Base-by-base conservation (phyloP, 768 basidiomycete species). In the Lentinula sp. region DNA sequence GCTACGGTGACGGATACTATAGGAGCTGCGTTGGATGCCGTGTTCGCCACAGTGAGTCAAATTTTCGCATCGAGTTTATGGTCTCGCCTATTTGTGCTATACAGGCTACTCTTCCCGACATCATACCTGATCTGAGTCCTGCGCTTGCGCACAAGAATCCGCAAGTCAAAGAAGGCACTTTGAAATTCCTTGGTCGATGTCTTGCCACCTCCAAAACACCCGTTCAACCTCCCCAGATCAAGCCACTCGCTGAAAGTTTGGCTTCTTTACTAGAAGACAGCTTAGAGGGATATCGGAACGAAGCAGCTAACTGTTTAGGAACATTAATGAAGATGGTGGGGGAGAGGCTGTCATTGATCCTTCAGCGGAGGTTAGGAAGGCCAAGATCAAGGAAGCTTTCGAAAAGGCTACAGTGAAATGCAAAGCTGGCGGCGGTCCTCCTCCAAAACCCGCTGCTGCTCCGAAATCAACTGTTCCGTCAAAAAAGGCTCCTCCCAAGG, bases 251-350 rank as follows among this genome's bases (percentile, higher is more conserved):
- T 2, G 94, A 95, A 62, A 76, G 83, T 7, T 78, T 98, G 13
- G 85, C 88, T 5, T 67, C 75, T 5, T 79, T 95, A 7, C 80
- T 98, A 10, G 95, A 94, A 72, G 97, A 99, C 70, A 82, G 90
- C 11, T 87, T 85, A 63, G 96, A 93, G 70, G 90, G 90, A 34
- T 93, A 95, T 28, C 83, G 97, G 48, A 88, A 87, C 60, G 91
- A 95, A 65, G 92, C 95, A n/a, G 95, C 95, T 0, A 81, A 81
- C 42, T 90, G 87, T 66, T 78, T 99, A 37, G 97, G 96, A 16
- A 88, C 86, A 0, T 74, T 98, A 65, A 95, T 95, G 91, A 98
- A 92, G 78, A 95, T 98, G 83, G 84, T 98, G 10, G 97, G 97
- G 18, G 96, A 98, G 70, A 80, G 96, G 32, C 92, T 1, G 76